Conservation (phyloP, 2,329 filamentous ascomycete species). For the Fusarium foetens region DNA sequence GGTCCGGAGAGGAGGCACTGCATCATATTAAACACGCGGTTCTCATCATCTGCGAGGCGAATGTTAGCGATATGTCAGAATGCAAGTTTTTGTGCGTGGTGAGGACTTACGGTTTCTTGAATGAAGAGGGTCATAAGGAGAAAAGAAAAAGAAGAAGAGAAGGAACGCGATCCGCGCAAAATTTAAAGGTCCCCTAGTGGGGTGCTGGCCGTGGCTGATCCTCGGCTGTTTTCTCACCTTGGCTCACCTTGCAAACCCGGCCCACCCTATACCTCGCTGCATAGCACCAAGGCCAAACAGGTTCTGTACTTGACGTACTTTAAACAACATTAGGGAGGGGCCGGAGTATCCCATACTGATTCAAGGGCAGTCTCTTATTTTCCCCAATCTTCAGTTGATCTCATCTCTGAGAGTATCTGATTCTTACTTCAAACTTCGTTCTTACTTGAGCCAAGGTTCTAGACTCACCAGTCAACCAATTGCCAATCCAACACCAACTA, state of each 20-base stretch:
- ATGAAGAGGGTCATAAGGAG: constrained; percentile 91
- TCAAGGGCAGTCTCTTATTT: too few species aligned
- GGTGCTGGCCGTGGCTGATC: constrained; percentile 40
- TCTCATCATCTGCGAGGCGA: constrained; percentile 91
- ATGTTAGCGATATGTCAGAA: constrained; percentile 44
- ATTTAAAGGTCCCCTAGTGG: constrained; percentile 52
- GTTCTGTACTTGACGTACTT: not conserved
- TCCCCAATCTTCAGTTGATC: too few species aligned
- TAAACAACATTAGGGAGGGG: too few species aligned
- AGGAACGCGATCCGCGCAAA: constrained; percentile 44
- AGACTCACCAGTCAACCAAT: too few species aligned
- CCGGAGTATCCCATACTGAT: too few species aligned
- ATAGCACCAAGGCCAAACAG: accelerated
- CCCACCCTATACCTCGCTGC: not conserved
- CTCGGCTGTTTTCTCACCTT: constrained; percentile 38
- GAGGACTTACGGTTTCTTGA: constrained; percentile 89
- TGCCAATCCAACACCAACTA: accelerated
- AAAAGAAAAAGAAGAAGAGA: constrained; percentile 57
- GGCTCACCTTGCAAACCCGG: not conserved
- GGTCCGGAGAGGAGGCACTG: constrained; percentile 71
- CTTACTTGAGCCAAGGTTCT: too few species aligned
- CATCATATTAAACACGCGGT: constrained; percentile 95
- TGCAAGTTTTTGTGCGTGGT: not conserved
- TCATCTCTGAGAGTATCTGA: too few species aligned
- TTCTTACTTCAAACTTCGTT: too few species aligned